Percentiles rank a stretch among this genome's conserved stretches.
These are phyloP conservation scores for Wickerhamiella kazuoi DNA, from an alignment of 805 yeast species.

Conservation along the genomic window DNA sequence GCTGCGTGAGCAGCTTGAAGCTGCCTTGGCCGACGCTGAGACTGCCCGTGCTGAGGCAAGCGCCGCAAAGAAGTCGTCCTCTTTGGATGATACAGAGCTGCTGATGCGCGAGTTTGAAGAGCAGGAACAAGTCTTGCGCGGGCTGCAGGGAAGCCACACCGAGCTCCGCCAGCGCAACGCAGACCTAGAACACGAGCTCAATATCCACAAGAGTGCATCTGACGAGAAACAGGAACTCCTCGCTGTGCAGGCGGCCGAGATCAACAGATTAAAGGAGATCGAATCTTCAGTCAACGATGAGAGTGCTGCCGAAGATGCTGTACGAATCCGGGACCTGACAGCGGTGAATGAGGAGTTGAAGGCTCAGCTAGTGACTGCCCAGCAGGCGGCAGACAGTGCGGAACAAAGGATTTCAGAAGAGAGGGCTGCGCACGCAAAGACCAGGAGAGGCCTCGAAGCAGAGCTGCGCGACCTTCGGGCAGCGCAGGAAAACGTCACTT, in stretches of 20 bases:
- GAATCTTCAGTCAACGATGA: no score
- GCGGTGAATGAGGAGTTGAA: constrained; percentile 2
- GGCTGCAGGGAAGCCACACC: neutral
- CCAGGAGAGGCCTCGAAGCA: neutral
- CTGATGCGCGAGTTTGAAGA: neutral
- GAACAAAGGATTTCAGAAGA: neutral
- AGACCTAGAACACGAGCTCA: neutral
- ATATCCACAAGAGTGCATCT: no score
- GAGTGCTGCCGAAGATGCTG: no score
- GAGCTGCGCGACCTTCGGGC: neutral
- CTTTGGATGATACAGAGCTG: neutral
- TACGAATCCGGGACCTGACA: no score
- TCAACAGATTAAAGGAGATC: no score
- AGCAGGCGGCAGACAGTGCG: neutral
- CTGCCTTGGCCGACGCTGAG: constrained; percentile 8
- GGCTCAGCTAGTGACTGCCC: neutral
- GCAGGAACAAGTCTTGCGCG: neutral
- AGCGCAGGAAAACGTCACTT: neutral
- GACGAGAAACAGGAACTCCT: no score
- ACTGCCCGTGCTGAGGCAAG: neutral
- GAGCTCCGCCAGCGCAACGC: neutral
- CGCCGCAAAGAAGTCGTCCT: neutral
- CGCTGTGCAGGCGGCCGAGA: no score
- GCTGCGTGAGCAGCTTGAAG: constrained; percentile 9
- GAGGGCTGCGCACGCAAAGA: neutral